phyloP scores from a whole-genome alignment of 2,329 filamentous ascomycete genomes.

The Verticillium nonalfalfae region DNA sequence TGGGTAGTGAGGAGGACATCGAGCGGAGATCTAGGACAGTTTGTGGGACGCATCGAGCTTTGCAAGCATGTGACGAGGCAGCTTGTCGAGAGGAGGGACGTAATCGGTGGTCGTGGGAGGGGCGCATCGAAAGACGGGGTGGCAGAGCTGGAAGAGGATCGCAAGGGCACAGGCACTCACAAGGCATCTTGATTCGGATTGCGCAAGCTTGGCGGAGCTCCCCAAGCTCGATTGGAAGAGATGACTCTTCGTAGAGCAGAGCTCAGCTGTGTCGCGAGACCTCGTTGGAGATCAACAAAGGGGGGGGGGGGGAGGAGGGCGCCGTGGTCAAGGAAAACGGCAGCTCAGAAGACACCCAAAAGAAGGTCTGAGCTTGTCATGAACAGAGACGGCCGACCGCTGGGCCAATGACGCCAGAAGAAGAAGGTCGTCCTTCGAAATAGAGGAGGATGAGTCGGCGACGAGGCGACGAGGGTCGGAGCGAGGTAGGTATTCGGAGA shows the following conservation, averaged over 20 bases:
- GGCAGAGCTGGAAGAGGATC: background rate
- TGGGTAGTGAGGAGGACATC: conserved; percentile 7
- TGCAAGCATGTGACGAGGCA: background rate
- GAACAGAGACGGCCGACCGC: conserved; percentile 9
- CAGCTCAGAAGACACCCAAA: conserved; percentile 12
- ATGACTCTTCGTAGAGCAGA: background rate
- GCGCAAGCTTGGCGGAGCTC: conserved; percentile 8
- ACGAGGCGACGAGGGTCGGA: conserved; percentile 7
- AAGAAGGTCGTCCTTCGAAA: conserved; percentile 5
- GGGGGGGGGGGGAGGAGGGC: conserved; percentile 1
- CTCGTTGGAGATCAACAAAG: conserved; percentile 9
- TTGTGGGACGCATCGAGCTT: background rate
- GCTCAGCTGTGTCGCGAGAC: conserved; percentile 13
- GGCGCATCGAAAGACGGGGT: background rate
- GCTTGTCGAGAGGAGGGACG: background rate
- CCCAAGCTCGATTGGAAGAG: conserved; percentile 7
- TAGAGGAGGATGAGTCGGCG: conserved; percentile 8
- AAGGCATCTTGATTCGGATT: conserved; percentile 15
- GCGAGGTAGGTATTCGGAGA: conserved; percentile 9
- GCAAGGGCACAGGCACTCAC: conserved; percentile 11
- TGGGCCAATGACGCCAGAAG: conserved; percentile 11
- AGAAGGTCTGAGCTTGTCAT: conserved; percentile 14
- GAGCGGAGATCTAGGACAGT: conserved; percentile 2
- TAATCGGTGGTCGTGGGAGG: background rate
- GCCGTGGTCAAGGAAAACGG: conserved; percentile 2